Evolutionary conservation across 2,329 filamentous ascomycete species (phyloP), one percentile per base, ranked within the genome.

Genomic region (Scopulariopsis brevicaulis): DNA sequence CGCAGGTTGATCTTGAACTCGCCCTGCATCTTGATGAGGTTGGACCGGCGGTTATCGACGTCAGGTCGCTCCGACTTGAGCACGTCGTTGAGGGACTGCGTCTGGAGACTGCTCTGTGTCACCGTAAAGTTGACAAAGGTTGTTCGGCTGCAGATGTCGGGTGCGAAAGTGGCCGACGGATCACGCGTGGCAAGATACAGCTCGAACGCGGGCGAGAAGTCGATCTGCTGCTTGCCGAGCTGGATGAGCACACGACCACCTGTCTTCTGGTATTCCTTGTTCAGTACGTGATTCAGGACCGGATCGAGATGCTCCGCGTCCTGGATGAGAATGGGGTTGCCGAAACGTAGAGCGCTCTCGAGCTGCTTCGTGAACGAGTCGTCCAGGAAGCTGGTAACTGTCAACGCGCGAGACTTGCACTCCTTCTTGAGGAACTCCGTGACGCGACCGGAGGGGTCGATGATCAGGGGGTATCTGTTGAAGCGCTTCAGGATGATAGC

Each of bases 91-190:
- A 99, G 83, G 1, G 94, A 96, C 73, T 99, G 94, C 1, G 94
- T 97, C 74, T 96, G 94, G 68, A 99, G 80, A 78, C 93, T 97
- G 81, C 94, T 96, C 75, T 97, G 93, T 4, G 94, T 99, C 62
- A 99, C 93, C 1, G 95, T 97, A 66, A 99, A 99, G 74, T 99
- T 99, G 80, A 99, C 94, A 73, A 99, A 96, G 0, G 95, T 99
- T 7, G 94, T 97, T 67, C 95, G 84, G 78, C 91, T 96, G 83
- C 95, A 99, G 62, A 99, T 90, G 68, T 99, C 94, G 0, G 94
- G 95, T 8, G 94, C 85, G 70, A 99, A 99, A 8, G 87, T 90
- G 28, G 94, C 93, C 50, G 95, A 99, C 1, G 95, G 95, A 74
- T 99, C 94, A 66, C 93, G 82, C 1, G 95, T 99, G 0, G 93